Evolutionary conservation across 495 filamentous ascomycete genomes (phyloP).

Genomic region (Glutinoglossum americanum): DNA sequence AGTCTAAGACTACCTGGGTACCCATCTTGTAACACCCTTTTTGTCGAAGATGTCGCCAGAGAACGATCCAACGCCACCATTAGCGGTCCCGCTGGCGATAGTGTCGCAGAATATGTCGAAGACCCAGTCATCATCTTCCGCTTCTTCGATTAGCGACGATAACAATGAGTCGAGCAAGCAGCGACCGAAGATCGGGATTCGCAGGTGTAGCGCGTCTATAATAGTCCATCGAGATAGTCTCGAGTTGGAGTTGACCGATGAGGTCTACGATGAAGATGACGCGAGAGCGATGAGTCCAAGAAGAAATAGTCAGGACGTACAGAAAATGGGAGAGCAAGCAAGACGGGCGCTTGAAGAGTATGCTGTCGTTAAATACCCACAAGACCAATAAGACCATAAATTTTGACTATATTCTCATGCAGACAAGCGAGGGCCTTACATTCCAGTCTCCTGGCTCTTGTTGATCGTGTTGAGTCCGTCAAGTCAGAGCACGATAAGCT

Average conservation of each 20-base stretch:
- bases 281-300: constrained; percentile 88
- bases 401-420: background rate
- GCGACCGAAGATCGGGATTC: constrained; percentile 12
- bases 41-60: background rate
- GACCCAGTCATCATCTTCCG: background rate
- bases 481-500: constrained; percentile 86
- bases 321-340: constrained; percentile 64
- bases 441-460: constrained; percentile 64
- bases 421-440: constrained; percentile 81
- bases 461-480: constrained; percentile 85
- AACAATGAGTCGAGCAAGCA: background rate
- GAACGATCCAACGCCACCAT: background rate
- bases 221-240: constrained; percentile 55
- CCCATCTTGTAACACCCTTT: background rate
- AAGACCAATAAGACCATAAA: background rate
- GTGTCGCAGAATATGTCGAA: background rate
- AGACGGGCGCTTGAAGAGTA: constrained; percentile 39
- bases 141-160: constrained; percentile 1
- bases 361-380: constrained; percentile 3
- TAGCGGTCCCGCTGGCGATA: background rate
- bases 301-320: constrained; percentile 70
- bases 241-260: constrained; percentile 42
- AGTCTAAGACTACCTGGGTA: background rate
- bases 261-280: constrained; percentile 60
- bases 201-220: constrained; percentile 61